A percentile compares a stretch with the other conserved stretches of the same genome.
Evolutionary conservation across 345 rosid genomes (phyloP).

Genomic region (Stellera chamaejasme): DNA sequence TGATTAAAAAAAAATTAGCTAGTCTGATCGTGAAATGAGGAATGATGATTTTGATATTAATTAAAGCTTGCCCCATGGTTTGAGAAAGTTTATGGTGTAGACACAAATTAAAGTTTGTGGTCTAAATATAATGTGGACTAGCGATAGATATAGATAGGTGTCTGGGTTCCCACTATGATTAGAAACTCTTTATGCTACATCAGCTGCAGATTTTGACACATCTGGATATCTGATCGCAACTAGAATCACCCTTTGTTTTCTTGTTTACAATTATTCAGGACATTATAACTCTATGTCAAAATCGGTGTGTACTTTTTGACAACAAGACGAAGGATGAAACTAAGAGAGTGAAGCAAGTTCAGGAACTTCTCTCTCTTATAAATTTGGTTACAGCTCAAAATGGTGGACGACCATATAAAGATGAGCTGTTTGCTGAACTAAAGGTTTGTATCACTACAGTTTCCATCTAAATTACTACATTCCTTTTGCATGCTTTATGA

Average conservation of each 20-base stretch:
- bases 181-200: background rate
- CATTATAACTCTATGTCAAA: slow-evolving; percentile 48
- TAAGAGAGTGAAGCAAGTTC: slow-evolving; percentile 50
- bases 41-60: too few species aligned
- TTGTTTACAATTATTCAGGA: slow-evolving; percentile 33
- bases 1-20: too few species aligned
- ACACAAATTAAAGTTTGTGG: too few species aligned
- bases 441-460: slow-evolving; percentile 30
- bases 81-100: too few species aligned
- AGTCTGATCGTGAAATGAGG: too few species aligned
- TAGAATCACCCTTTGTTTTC: background rate
- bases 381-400: slow-evolving; percentile 38
- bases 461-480: background rate
- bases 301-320: slow-evolving; percentile 60
- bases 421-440: slow-evolving; percentile 61
- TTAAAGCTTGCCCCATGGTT: too few species aligned
- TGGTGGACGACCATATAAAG: slow-evolving; percentile 68
- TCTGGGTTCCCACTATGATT: background rate
- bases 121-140: too few species aligned
- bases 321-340: slow-evolving; percentile 63
- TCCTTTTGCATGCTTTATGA: background rate
- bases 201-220: background rate
- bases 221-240: background rate
- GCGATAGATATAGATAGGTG: too few species aligned
- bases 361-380: slow-evolving; percentile 59